Evolutionary conservation across 2,329 filamentous ascomycete genomes (phyloP).

Genomic region (Bipolaris bicolor): DNA sequence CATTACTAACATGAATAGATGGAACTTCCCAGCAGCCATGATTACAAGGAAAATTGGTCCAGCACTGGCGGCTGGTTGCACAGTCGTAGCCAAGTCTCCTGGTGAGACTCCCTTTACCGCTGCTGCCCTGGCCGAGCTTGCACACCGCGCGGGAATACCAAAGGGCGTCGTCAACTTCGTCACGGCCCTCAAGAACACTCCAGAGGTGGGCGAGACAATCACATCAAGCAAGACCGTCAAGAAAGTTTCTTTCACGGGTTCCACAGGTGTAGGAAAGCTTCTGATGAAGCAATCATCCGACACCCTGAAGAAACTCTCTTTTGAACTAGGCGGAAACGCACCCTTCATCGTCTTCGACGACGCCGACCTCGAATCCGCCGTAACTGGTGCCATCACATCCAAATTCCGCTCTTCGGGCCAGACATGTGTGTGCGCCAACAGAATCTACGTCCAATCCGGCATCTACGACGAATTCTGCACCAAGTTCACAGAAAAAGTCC

Average conservation of each 20-base stretch:
- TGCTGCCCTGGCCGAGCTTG: conserved; percentile 85
- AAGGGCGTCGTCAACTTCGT: conserved; percentile 90
- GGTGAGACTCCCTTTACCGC: conserved; percentile 92
- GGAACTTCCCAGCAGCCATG: conserved; percentile 74
- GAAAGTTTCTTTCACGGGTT: conserved; percentile 94
- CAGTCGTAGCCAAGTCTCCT: conserved; percentile 88
- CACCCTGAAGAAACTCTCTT: conserved; percentile 84
- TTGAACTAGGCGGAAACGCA: conserved; percentile 93
- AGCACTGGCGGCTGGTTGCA: conserved; percentile 91
- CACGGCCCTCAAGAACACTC: conserved; percentile 78
- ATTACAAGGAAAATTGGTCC: conserved; percentile 61
- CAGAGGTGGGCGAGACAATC: conserved; percentile 76
- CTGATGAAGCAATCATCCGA: conserved; percentile 88
- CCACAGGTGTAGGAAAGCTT: conserved; percentile 69
- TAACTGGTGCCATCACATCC: conserved; percentile 79
- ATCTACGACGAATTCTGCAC: conserved; percentile 77
- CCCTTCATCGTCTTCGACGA: conserved; percentile 98
- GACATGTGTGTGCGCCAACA: conserved; percentile 83
- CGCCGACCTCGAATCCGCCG: conserved; percentile 83
- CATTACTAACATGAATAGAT: conserved; percentile 52
- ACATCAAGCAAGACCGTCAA: conserved; percentile 78
- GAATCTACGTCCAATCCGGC: conserved; percentile 77
- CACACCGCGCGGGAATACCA: conserved; percentile 84
- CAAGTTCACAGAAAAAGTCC: conserved; percentile 74
- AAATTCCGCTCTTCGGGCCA: conserved; percentile 97